Evolutionary conservation across 1,284 basidiomycete genomes (phyloP).

Genomic region (Erythrobasidium hasegawianum): DNA sequence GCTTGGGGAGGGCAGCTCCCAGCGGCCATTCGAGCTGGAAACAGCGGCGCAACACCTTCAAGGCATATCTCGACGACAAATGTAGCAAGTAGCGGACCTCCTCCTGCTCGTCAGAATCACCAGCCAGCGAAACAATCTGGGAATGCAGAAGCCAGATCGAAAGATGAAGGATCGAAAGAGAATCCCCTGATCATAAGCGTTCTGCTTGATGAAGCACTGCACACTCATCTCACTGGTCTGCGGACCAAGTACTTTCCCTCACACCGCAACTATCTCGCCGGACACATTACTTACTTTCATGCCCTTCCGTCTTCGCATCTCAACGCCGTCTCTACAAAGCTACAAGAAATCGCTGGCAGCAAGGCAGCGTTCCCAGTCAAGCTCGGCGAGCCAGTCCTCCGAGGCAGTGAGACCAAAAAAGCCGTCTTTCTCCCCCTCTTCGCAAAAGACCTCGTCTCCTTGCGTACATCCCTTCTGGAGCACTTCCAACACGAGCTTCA

Average conservation of each 20-base stretch:
- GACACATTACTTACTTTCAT: slow-evolving; percentile 25
- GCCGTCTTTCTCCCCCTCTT: slow-evolving; percentile 16
- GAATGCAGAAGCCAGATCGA: no score
- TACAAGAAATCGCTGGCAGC: background rate
- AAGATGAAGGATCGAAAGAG: no score
- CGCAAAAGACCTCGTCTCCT: background rate
- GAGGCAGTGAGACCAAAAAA: background rate
- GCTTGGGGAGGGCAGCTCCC: no score
- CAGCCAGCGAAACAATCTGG: no score
- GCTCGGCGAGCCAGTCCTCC: slow-evolving; percentile 1
- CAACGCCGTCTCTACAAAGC: background rate
- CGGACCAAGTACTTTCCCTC: slow-evolving; percentile 24
- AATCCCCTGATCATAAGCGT: slow-evolving; percentile 12
- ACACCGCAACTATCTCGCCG: slow-evolving; percentile 11
- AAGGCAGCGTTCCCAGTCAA: background rate
- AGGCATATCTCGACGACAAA: no score
- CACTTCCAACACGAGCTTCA: background rate
- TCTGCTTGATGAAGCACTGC: slow-evolving; percentile 16
- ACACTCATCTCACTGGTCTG: slow-evolving; percentile 2
- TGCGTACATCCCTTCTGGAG: slow-evolving; percentile 1
- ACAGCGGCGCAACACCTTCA: no score
- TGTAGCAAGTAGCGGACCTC: no score
- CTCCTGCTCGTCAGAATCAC: no score
- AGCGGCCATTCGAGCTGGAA: no score
- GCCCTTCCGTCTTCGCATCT: slow-evolving; percentile 15